Evolutionary conservation across 805 yeast species (phyloP), one percentile per base, ranked within the genome.

Genomic region (Grigorovia yakushimaensis): DNA sequence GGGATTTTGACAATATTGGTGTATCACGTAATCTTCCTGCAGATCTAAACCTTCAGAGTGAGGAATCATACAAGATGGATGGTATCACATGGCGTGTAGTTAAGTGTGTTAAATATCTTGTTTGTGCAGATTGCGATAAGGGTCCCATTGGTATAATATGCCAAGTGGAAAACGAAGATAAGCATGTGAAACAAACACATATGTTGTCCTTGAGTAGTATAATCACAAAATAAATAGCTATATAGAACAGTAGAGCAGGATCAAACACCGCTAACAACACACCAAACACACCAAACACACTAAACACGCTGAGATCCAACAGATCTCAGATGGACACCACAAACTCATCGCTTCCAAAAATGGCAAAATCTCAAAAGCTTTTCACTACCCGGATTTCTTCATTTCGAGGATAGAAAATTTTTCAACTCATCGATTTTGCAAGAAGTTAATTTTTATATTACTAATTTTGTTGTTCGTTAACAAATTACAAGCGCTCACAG

Each of bases 1-100:
- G 93, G 93, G 84, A 78, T 52, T 84, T 84, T 55, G 89, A 84
- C 52, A 84, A 84, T 56, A 76, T 84, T 42, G 89, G 88, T 1
- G 91, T 84, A 2, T 82, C 88, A 1, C 73, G 73, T 48, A 60
- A 60, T 43, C 51, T 56, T 5, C 64, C 62, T 19, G 41, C 51
- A 8, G 48, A 20, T 20, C 35, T 39, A 44, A 48, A 48, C 43
- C 15, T 36, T 41, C 24, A 33, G 2, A 13, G 67, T 1, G 56
- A 55, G 2, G 50, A 46, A n/a, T 47, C 48, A 13, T 60, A 57
- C 3, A 50, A 49, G 4, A 53, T 51, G n/a, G 52, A 55, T 1
- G 57, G 53, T 10, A 47, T 59, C 13, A 49, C 55, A 8, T 54
- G 57, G 51, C 40, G 43, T n/a, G 44, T 64, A 15, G 45, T 68